phyloP scores from a whole-genome alignment of 345 rosid species.

The Citrus unshiu region DNA sequence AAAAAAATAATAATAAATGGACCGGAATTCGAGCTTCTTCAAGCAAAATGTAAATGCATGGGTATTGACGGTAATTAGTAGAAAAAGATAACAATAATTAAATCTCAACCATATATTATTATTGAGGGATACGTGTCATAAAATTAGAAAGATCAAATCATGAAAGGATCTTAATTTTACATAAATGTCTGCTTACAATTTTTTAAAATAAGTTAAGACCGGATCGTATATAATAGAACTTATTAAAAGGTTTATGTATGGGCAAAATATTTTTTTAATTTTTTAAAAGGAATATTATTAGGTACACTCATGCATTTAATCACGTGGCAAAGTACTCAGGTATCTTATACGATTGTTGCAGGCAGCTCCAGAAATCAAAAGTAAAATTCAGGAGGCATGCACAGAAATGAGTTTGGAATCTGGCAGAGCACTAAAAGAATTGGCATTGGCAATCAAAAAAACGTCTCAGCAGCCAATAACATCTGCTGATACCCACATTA shows the following conservation, averaged over 20 bases:
- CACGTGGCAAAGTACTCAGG: background rate
- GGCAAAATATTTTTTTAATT: too few relatives aligned
- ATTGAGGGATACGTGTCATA: too few relatives aligned
- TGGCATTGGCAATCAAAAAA: constrained; percentile 41
- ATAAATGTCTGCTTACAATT: background rate
- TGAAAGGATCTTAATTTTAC: too few relatives aligned
- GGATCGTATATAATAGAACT: background rate
- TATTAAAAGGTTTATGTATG: background rate
- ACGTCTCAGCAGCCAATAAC: constrained; percentile 34
- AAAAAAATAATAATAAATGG: too few relatives aligned
- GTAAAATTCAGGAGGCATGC: constrained; percentile 37
- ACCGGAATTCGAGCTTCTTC: too few relatives aligned
- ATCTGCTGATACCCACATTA: constrained; percentile 36
- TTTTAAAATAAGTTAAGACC: background rate
- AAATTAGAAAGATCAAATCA: too few relatives aligned
- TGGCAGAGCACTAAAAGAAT: constrained; percentile 52
- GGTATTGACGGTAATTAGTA: too few relatives aligned
- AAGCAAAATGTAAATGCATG: too few relatives aligned
- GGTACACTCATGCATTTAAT: background rate
- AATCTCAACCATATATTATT: too few relatives aligned
- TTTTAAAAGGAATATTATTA: background rate
- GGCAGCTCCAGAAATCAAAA: constrained; percentile 37
- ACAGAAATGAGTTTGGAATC: constrained; percentile 46
- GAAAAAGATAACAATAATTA: too few relatives aligned
- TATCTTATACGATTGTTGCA: constrained; percentile 17